These are phyloP conservation scores for Aciculosporium take DNA, from an alignment of 2,329 filamentous ascomycete species.

Conservation along the genomic window DNA sequence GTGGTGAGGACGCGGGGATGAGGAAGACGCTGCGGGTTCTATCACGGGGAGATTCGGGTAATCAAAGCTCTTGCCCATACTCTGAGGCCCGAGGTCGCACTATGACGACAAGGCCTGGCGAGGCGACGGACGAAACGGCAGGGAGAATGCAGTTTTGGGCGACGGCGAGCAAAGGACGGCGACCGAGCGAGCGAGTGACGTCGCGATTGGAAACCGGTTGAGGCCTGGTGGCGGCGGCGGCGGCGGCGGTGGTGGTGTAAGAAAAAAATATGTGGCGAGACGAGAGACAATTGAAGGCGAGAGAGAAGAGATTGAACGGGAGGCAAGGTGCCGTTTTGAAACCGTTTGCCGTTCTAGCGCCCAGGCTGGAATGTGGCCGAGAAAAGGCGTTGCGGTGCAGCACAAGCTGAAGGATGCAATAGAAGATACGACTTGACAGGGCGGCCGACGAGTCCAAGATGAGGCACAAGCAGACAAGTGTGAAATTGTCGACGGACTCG, in stretches of 20 bases:
- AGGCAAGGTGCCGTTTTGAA: not conserved
- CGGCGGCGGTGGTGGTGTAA: no score
- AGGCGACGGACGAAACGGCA: not conserved
- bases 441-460: not conserved
- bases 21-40: not conserved
- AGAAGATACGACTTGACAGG: no score
- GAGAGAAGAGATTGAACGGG: not conserved
- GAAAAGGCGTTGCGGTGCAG: not conserved
- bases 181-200: not conserved
- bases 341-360: not conserved
- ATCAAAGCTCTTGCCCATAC: not conserved
- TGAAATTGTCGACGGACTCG: not conserved
- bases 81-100: not conserved
- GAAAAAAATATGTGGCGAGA: not conserved
- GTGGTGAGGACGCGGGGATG: not conserved
- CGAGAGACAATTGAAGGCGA: not conserved
- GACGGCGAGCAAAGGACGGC: not conserved
- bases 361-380: conserved; percentile 3
- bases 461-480: conserved; percentile 1
- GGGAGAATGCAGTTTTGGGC: not conserved
- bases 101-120: not conserved
- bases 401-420: no score
- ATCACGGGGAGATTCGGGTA: not conserved
- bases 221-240: no score
- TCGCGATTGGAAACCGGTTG: not conserved